Base-by-base conservation (phyloP, 495 filamentous ascomycete species). In the Penicillium tannophilum region DNA sequence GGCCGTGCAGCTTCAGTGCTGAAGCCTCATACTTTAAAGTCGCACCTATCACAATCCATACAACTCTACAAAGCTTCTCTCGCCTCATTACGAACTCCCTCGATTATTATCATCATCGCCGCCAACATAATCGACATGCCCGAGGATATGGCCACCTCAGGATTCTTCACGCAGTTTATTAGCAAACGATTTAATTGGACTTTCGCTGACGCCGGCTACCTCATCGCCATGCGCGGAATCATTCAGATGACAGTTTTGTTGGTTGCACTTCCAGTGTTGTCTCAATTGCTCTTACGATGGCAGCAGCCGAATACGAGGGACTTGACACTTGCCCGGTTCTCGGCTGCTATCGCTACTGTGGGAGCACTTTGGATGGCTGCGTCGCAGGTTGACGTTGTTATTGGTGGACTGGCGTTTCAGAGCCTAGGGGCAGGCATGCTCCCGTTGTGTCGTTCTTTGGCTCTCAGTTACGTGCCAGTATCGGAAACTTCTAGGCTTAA, bases 361-460 rank as follows among this genome's bases (percentile, higher is more conserved):
- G 46, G 46, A 16, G 26, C 26, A 5, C 26, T 49, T 31, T 49
- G 46, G 46, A 49, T 49, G 46, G 46, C 46, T 31, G 26, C 46
- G 4, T 30, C 46, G 26, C 3, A 17, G 14, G 26, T 49, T 2
- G 26, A 31, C 16, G 24, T 49, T 33, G 26, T 30, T n/a, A 17
- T 49, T 49, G 26, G 6, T 14, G 46, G 46, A 49, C 14, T 49
- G 23, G 46, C 14, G 24, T n/a, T 49, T 6, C 46, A 49, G 46
- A 49, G 46, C 31, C 14, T 49, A n/a, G 46, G 46, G 6, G 46
- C 12, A 5, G 46, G 46, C 4, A n/a, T 49, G 46, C 12, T 9
- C 5, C 46, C 46, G 2, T n/a, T 49, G 14, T 49, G 24, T 49
- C 46, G 46, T 6, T 49, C 46, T 31, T 49, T 49, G 24, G 46